A percentile compares a stretch with the other conserved stretches of the same genome.
These are phyloP conservation scores for Lactifluus piperatus DNA, from an alignment of 768 basidiomycete genomes.

Conservation along the genomic window DNA sequence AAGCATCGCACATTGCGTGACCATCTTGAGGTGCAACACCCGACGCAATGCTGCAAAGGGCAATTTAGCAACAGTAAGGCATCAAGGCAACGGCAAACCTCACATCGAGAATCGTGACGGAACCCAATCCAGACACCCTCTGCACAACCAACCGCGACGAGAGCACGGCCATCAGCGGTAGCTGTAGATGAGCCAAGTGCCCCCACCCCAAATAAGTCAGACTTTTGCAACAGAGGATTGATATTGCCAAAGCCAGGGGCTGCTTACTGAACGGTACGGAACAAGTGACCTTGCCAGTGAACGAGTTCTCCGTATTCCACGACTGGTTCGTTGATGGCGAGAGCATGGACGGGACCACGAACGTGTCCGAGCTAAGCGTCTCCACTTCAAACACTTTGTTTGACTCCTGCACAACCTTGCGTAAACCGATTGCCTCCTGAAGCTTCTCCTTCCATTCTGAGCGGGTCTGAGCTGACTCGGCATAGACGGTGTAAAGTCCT, in stretches of 20 bases:
- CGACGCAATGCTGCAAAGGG: slow-evolving; percentile 73
- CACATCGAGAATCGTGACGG: slow-evolving; percentile 80
- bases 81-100: slow-evolving; percentile 22
- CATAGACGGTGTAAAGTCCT: slow-evolving; percentile 80
- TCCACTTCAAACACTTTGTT: slow-evolving; percentile 94
- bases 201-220: not conserved
- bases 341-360: slow-evolving; percentile 63
- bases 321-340: slow-evolving; percentile 35
- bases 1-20: slow-evolving; percentile 92
- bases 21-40: slow-evolving; percentile 87
- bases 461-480: slow-evolving; percentile 68
- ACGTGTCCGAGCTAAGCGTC: slow-evolving; percentile 82
- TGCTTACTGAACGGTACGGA: slow-evolving; percentile 84
- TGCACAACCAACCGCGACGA: slow-evolving; percentile 90
- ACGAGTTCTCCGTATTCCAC: slow-evolving; percentile 61
- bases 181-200: slow-evolving; percentile 33
- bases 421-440: slow-evolving; percentile 77
- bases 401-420: slow-evolving; percentile 83
- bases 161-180: slow-evolving; percentile 72
- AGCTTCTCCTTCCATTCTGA: slow-evolving; percentile 86
- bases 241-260: not conserved
- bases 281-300: slow-evolving; percentile 84
- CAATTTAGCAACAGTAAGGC: not conserved
- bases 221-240: not conserved
- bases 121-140: slow-evolving; percentile 97